phyloP scores from a whole-genome alignment of 106 monocot species.

The Gastrodia elata region DNA sequence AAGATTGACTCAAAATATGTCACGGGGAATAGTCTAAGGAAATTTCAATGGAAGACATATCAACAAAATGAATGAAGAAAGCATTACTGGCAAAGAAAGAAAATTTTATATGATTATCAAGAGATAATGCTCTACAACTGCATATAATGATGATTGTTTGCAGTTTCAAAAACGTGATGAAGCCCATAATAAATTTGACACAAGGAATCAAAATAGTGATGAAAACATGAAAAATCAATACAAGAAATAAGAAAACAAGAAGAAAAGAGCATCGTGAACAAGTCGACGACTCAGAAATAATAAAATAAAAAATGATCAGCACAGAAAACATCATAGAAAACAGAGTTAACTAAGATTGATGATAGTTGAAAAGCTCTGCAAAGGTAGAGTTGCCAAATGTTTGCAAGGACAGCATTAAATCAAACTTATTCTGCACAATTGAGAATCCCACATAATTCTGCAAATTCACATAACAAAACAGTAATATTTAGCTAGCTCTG shows the following conservation, averaged over 20 bases:
- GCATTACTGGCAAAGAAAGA: background rate
- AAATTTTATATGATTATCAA: background rate
- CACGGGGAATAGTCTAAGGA: conserved; percentile 15
- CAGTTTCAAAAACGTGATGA: background rate
- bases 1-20: conserved; percentile 30
- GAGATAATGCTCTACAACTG: background rate
- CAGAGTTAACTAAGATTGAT: background rate
- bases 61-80: background rate
- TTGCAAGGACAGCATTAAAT: background rate
- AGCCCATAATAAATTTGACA: background rate
- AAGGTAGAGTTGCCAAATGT: background rate
- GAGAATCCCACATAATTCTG: conserved; percentile 6
- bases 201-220: background rate
- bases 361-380: background rate
- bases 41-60: conserved; percentile 1
- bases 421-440: conserved; percentile 1
- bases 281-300: conserved; percentile 3
- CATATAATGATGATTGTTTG: background rate
- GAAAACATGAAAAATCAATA: conserved; percentile 2
- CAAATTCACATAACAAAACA: conserved; percentile 5
- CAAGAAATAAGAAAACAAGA: background rate
- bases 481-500: background rate
- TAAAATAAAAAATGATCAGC: background rate
- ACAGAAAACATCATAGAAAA: background rate
- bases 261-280: background rate